Percentiles rank a stretch among this genome's conserved stretches.
These are phyloP conservation scores for Eleusine coracana DNA, from an alignment of 176 grass and related monocot genomes.

Conservation along the genomic window DNA sequence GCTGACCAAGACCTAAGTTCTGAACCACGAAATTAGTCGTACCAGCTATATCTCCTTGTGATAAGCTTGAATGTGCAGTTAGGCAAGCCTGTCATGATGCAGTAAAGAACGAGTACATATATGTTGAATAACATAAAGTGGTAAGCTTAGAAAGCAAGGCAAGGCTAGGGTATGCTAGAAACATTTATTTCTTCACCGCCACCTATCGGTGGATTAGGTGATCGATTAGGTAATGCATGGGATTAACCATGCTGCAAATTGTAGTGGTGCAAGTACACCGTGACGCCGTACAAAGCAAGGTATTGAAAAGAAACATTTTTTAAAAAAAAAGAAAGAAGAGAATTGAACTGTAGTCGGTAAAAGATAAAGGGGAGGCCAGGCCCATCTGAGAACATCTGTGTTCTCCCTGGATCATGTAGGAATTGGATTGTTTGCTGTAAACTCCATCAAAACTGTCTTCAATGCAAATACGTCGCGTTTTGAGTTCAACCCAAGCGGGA, in stretches of 20 bases:
- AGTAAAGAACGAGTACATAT: neutral
- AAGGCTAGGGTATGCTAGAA: neutral
- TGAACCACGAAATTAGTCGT: neutral
- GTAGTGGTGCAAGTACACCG: slow-evolving; percentile 19
- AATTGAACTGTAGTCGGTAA: too few relatives aligned
- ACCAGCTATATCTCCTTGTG: neutral
- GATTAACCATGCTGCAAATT: slow-evolving; percentile 13
- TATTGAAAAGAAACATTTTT: neutral
- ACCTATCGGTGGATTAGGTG: slow-evolving; percentile 32
- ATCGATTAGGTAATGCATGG: slow-evolving; percentile 15
- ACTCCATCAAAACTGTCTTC: neutral
- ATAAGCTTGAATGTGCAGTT: too few relatives aligned
- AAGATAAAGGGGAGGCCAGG: neutral
- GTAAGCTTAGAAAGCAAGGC: neutral
- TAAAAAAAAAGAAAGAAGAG: too few relatives aligned
- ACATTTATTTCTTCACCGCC: slow-evolving; percentile 26
- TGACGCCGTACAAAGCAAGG: slow-evolving; percentile 21
- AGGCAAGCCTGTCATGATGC: neutral
- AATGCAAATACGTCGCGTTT: neutral
- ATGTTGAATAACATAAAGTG: neutral
- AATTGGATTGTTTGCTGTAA: neutral
- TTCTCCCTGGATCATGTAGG: neutral
- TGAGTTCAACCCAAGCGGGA: neutral
- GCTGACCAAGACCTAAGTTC: neutral
- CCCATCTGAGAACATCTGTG: neutral